phyloP scores from a whole-genome alignment of 1,284 basidiomycete genomes.

The Bjerkandera adusta region DNA sequence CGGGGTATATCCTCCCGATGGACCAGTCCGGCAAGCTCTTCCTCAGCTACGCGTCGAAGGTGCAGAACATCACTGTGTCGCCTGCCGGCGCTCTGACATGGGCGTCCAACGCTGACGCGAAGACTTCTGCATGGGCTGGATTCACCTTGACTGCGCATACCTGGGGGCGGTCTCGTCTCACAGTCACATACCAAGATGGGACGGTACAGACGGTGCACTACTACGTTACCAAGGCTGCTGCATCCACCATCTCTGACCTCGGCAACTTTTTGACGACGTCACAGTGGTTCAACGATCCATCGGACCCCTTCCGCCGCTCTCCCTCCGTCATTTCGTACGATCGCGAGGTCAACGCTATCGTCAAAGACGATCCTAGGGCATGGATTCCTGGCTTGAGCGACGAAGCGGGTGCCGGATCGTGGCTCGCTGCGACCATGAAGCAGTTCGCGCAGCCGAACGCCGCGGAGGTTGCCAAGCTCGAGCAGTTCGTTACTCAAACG shows the following conservation, averaged over 20 bases:
- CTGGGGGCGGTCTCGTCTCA: conserved; percentile 52
- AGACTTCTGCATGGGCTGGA: conserved; percentile 43
- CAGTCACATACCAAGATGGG: conserved; percentile 50
- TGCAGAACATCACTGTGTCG: conserved; percentile 41
- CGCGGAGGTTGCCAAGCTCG: conserved; percentile 50
- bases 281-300: conserved; percentile 51
- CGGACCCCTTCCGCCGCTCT: conserved; percentile 53
- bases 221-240: conserved; percentile 47
- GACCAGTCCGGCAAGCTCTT: conserved; percentile 54
- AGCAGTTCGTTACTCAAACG: conserved; percentile 46
- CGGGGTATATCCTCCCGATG: conserved; percentile 51
- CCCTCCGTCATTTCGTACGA: conserved; percentile 60
- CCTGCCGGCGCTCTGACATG: conserved; percentile 50
- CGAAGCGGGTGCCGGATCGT: conserved; percentile 58
- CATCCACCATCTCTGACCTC: conserved; percentile 44
- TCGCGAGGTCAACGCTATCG: conserved; percentile 46
- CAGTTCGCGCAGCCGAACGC: conserved; percentile 43
- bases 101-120: conserved; percentile 42
- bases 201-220: conserved; percentile 54
- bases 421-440: conserved; percentile 49
- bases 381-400: conserved; percentile 61
- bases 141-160: conserved; percentile 45
- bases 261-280: conserved; percentile 55
- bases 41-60: conserved; percentile 42
- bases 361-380: conserved; percentile 45